Evolutionary conservation across 202 grass and related monocot species (phyloP).

Genomic region (Digitaria exilis): DNA sequence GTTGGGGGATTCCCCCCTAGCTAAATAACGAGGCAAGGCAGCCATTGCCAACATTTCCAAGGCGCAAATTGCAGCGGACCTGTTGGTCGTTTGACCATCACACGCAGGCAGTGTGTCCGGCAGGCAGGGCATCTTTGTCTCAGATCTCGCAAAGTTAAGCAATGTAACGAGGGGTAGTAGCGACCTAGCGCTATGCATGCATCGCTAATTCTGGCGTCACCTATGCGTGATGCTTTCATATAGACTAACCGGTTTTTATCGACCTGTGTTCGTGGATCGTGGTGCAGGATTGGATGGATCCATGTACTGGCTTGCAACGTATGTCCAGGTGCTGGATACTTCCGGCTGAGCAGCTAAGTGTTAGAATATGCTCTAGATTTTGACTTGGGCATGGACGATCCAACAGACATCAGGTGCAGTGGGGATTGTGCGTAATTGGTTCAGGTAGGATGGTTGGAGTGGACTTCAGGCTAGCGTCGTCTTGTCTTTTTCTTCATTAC

Average conservation of each 20-base stretch:
- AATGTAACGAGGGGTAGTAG: background rate
- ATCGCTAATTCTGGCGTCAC: constrained; percentile 19
- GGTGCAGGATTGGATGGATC: constrained; percentile 11
- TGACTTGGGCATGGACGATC: constrained; percentile 44
- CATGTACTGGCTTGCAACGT: background rate
- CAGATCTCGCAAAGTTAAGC: constrained; percentile 32
- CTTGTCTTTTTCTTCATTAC: constrained; percentile 24
- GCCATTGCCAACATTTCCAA: background rate
- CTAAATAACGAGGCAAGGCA: constrained; percentile 16
- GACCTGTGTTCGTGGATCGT: constrained; percentile 14
- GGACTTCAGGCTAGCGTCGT: constrained; percentile 24
- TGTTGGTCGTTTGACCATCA: constrained; percentile 11
- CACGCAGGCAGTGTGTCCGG: constrained; percentile 26
- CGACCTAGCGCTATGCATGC: background rate
- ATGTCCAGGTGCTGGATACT: constrained; percentile 32
- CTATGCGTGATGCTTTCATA: background rate
- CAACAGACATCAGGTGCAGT: constrained; percentile 56
- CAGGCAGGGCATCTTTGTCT: constrained; percentile 43
- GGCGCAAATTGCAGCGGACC: constrained; percentile 45
- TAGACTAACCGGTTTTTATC: background rate
- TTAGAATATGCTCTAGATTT: constrained; percentile 41
- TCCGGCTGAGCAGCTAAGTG: background rate
- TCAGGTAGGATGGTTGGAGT: constrained; percentile 36
- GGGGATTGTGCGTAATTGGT: constrained; percentile 31
- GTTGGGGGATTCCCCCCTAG: constrained; percentile 44